Conservation (phyloP, 345 rosid species). For the Adansonia digitata region DNA sequence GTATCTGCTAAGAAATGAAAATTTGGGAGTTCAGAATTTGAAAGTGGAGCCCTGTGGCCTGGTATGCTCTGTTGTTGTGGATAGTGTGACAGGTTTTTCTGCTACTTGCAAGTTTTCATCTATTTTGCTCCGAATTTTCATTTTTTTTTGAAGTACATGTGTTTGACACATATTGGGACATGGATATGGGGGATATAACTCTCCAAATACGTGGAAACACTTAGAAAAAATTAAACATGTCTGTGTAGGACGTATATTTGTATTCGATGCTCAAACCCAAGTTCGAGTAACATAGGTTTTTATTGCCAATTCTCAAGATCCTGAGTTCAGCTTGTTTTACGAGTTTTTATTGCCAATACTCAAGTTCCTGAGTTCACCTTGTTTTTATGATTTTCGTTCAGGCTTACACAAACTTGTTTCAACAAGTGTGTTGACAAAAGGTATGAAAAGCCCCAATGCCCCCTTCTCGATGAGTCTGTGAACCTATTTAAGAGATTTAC, state of each 20-base stretch:
- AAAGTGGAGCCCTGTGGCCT: not conserved
- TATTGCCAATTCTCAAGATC: too few species aligned
- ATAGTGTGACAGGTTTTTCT: not conserved
- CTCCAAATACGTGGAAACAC: too few species aligned
- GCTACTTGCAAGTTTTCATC: not conserved
- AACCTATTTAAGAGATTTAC: not conserved
- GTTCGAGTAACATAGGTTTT: too few species aligned
- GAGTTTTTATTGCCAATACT: not conserved
- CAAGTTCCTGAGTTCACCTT: constrained; percentile 5
- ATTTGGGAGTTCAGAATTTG: not conserved
- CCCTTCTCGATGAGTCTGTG: not conserved
- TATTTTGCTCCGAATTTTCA: too few species aligned
- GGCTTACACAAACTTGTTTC: constrained; percentile 91
- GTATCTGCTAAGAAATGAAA: not conserved
- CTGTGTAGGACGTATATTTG: too few species aligned
- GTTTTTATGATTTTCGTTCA: constrained; percentile 29
- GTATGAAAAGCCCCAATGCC: constrained; percentile 26
- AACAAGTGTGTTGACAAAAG: constrained; percentile 88
- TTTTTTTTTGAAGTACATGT: too few species aligned
- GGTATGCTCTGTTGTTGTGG: not conserved
- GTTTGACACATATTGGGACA: too few species aligned
- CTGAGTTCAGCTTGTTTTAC: too few species aligned
- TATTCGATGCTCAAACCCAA: too few species aligned
- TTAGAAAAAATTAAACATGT: too few species aligned
- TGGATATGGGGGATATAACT: too few species aligned